Evolutionary conservation across 352 stramenopile genomes (phyloP).

Genomic region (Peronospora destructor): DNA sequence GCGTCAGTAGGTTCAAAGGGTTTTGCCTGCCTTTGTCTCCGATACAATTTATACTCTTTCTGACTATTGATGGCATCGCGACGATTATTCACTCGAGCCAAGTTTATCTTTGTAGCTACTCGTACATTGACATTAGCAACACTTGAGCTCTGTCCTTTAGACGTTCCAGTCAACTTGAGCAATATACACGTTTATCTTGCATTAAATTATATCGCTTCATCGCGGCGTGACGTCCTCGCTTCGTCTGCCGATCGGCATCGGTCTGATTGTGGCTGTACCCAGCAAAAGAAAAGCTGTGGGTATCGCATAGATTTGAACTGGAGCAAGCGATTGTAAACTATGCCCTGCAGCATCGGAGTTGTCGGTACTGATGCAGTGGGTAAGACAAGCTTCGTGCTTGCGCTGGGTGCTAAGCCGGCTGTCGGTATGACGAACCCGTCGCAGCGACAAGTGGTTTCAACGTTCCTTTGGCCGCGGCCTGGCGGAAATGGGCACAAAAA

Average conservation of each 20-base stretch:
- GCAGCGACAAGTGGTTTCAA: not conserved
- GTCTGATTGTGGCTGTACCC: constrained; percentile 9
- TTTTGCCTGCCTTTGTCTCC: constrained; percentile 4
- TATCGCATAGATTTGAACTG: constrained; percentile 8
- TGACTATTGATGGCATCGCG: not conserved
- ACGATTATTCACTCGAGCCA: no score
- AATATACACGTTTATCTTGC: not conserved
- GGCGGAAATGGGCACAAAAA: constrained; percentile 10
- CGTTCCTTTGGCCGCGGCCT: constrained; percentile 20
- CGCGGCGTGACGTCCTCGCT: constrained; percentile 3
- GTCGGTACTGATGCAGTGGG: constrained; percentile 37
- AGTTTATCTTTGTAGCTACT: not conserved
- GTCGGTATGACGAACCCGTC: constrained; percentile 1
- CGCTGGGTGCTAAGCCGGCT: constrained; percentile 32
- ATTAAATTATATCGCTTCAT: constrained; percentile 7
- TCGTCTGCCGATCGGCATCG: constrained; percentile 13
- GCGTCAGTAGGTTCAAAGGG: constrained; percentile 3
- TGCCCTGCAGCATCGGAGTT: constrained; percentile 29
- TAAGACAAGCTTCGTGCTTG: constrained; percentile 46
- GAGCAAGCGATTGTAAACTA: constrained; percentile 2
- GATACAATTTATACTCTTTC: constrained; percentile 13
- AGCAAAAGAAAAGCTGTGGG: constrained; percentile 8
- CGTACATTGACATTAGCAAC: constrained; percentile 2
- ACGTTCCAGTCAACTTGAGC: not conserved
- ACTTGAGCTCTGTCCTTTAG: not conserved